Evolutionary conservation across 441 rosid genomes (phyloP).

Genomic region (Pelargonium myrrhifolium): DNA sequence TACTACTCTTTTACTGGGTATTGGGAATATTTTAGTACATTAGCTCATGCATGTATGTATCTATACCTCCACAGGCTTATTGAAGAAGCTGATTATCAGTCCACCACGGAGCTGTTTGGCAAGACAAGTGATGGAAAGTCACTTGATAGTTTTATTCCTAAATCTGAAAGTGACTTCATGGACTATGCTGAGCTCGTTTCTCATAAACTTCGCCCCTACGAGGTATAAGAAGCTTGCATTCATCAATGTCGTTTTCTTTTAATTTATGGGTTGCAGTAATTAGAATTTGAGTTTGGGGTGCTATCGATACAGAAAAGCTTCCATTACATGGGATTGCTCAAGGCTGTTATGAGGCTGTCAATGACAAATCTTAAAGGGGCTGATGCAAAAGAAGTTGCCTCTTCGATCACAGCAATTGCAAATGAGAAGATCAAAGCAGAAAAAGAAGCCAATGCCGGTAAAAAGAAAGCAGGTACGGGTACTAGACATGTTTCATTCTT

Average conservation of each 20-base stretch:
- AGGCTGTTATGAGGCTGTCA: conserved; percentile 63
- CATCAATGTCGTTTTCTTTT: not conserved
- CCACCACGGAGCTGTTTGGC: conserved; percentile 65
- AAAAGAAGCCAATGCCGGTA: conserved; percentile 69
- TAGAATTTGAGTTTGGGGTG: conserved; percentile 15
- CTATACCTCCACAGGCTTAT: conserved; percentile 46
- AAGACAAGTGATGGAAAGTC: conserved; percentile 49
- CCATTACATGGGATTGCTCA: conserved; percentile 36
- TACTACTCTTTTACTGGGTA: not conserved
- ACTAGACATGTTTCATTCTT: not conserved
- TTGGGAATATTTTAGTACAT: not conserved
- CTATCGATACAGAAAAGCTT: conserved; percentile 60
- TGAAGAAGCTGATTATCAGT: conserved; percentile 78
- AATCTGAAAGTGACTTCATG: conserved; percentile 78
- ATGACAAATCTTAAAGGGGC: conserved; percentile 66
- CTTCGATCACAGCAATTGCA: conserved; percentile 68
- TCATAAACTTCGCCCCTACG: conserved; percentile 55
- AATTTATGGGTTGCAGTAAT: not conserved
- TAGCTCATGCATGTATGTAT: not conserved
- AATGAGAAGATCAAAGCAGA: conserved; percentile 85
- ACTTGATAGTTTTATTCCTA: conserved; percentile 70
- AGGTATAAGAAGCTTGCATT: conserved; percentile 38
- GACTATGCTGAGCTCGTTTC: conserved; percentile 90
- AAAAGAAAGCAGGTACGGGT: conserved; percentile 60
- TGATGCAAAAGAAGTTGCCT: conserved; percentile 77